Conservation (phyloP, 2,329 filamentous ascomycete species). For the Microsporum ferrugineum region DNA sequence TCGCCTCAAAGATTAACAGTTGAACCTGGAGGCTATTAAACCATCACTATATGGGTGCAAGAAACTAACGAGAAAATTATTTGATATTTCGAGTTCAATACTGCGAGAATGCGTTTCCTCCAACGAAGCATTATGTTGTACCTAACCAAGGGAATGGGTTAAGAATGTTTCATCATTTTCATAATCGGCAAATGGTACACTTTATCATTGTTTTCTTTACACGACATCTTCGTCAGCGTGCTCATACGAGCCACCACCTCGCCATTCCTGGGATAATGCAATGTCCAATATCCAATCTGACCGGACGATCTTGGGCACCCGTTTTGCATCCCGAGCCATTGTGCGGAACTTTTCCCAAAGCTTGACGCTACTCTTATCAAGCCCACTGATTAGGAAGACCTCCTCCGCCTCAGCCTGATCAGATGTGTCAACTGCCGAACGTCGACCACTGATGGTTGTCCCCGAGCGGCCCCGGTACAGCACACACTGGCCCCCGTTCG, state of each 20-base stretch:
- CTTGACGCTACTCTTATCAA: slow-evolving; percentile 53
- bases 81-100: background rate
- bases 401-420: slow-evolving; percentile 47
- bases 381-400: slow-evolving; percentile 70
- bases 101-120: background rate
- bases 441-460: slow-evolving; percentile 53
- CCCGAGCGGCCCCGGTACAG: slow-evolving; percentile 64
- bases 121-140: background rate
- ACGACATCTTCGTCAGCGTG: slow-evolving; percentile 23
- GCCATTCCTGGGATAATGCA: slow-evolving; percentile 74
- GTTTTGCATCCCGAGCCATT: slow-evolving; percentile 65
- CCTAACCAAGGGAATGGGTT: background rate
- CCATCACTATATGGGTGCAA: background rate
- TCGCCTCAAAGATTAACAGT: too few relatives aligned
- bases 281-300: slow-evolving; percentile 85
- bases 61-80: background rate
- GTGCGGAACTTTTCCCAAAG: slow-evolving; percentile 72
- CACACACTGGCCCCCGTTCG: slow-evolving; percentile 76
- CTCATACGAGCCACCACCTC: slow-evolving; percentile 53
- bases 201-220: background rate
- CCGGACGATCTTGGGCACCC: slow-evolving; percentile 67
- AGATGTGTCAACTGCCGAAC: slow-evolving; percentile 25
- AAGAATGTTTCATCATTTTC: background rate
- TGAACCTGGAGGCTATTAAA: background rate
- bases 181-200: background rate